A percentile compares a stretch with the other conserved stretches of the same genome.
Conservation (phyloP, 2,329 filamentous ascomycete genomes). For the Aspergillus amoenus region DNA sequence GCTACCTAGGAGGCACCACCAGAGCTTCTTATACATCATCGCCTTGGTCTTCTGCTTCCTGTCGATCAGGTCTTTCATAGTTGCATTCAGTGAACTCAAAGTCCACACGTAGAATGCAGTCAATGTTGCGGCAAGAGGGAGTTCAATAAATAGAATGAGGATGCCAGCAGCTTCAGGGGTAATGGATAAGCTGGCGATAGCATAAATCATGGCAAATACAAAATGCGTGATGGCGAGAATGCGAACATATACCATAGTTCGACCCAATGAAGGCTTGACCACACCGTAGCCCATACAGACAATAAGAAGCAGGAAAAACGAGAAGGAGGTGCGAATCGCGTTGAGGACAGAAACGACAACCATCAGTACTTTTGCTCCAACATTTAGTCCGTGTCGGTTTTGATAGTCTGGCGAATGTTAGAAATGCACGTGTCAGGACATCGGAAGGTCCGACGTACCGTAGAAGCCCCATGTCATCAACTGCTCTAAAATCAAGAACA, state of each 20-base stretch:
- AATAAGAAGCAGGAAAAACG: conserved; percentile 95
- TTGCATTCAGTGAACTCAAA: conserved; percentile 88
- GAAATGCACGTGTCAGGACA: conserved; percentile 13
- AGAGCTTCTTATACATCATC: conserved; percentile 95
- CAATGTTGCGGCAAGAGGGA: conserved; percentile 85
- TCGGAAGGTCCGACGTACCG: conserved; percentile 50
- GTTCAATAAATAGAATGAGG: conserved; percentile 85
- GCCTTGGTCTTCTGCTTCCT: conserved; percentile 93
- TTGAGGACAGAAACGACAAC: conserved; percentile 91
- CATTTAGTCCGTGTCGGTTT: conserved; percentile 82
- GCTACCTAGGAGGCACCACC: conserved; percentile 93
- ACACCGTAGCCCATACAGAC: conserved; percentile 99
- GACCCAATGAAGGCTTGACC: conserved; percentile 87
- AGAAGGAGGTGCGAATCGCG: conserved; percentile 93
- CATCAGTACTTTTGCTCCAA: conserved; percentile 80
- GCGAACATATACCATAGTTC: conserved; percentile 91
- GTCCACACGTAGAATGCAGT: conserved; percentile 99
- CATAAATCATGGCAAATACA: conserved; percentile 90
- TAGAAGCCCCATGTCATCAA: conserved; percentile 99
- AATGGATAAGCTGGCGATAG: conserved; percentile 82
- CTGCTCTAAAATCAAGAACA: conserved; percentile 94
- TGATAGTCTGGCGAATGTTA: conserved; percentile 69
- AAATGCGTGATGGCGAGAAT: conserved; percentile 91
- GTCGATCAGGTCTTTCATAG: conserved; percentile 93
- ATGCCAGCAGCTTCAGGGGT: conserved; percentile 87